Conservation (phyloP, 2,329 filamentous ascomycete species). For the Neopestalotiopsis sp. region DNA sequence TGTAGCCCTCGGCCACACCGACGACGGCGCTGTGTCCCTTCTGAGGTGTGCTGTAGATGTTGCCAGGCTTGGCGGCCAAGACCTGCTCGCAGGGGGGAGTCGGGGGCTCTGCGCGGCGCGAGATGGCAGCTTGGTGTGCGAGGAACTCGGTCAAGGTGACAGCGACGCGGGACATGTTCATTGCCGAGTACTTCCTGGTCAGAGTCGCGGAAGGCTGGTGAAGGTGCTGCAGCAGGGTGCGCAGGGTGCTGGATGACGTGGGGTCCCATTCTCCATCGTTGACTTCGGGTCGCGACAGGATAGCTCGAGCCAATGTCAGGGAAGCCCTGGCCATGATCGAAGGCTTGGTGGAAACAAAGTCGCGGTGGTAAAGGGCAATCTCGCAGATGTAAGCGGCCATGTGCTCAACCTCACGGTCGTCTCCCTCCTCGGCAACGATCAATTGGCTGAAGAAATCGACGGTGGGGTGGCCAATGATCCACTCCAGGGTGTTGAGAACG, state of each 20-base stretch:
- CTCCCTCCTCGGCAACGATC: constrained; percentile 77
- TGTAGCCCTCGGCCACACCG: constrained; percentile 73
- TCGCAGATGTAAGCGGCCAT: constrained; percentile 95
- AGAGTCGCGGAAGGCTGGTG: constrained; percentile 63
- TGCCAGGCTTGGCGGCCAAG: constrained; percentile 55
- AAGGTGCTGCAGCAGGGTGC: constrained; percentile 63
- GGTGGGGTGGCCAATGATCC: constrained; percentile 94
- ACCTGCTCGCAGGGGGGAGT: constrained; percentile 62
- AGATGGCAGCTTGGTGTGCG: constrained; percentile 62
- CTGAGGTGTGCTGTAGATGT: constrained; percentile 78
- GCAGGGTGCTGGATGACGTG: constrained; percentile 69
- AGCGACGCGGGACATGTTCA: constrained; percentile 58
- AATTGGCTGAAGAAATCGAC: constrained; percentile 93
- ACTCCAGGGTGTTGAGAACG: constrained; percentile 94
- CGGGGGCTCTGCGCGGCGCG: constrained; percentile 57
- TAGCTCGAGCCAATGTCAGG: constrained; percentile 83
- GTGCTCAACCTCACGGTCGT: constrained; percentile 88
- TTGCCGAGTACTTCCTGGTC: constrained; percentile 63
- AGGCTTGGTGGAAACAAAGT: constrained; percentile 91
- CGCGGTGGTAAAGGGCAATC: constrained; percentile 93
- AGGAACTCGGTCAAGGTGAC: constrained; percentile 63
- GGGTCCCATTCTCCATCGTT: constrained; percentile 79
- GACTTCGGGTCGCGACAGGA: constrained; percentile 80
- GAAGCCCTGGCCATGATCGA: constrained; percentile 90
- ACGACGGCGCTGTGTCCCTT: constrained; percentile 71